Conservation (phyloP, 169 alveolate genomes). For the Cryptosporidium parvum region DNA sequence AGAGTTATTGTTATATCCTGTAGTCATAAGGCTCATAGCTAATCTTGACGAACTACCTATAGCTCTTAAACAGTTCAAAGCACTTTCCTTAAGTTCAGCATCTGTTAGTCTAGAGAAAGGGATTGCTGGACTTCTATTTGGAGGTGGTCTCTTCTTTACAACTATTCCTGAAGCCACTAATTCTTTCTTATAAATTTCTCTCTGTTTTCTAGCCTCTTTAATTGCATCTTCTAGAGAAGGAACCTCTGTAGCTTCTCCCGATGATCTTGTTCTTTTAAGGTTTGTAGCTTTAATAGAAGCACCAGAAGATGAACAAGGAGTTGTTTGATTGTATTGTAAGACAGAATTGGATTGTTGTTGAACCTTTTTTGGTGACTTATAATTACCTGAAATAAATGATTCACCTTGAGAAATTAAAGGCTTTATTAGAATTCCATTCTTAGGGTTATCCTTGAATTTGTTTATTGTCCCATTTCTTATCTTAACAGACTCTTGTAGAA, state of each 20-base stretch:
- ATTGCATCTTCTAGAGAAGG: constrained; percentile 72
- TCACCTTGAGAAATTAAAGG: background rate
- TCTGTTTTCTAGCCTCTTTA: constrained; percentile 67
- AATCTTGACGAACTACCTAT: constrained; percentile 39
- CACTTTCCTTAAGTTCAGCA: constrained; percentile 31
- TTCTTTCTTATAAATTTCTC: constrained; percentile 51
- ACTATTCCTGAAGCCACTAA: constrained; percentile 52
- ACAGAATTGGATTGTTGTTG: background rate
- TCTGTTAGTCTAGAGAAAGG: constrained; percentile 52
- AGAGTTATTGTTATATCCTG: background rate
- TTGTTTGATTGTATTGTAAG: background rate
- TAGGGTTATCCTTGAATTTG: constrained; percentile 37
- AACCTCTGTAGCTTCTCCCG: constrained; percentile 57
- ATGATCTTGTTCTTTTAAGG: constrained; percentile 55
- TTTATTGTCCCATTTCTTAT: constrained; percentile 31
- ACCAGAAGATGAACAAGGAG: background rate
- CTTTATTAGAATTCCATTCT: background rate
- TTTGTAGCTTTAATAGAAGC: background rate
- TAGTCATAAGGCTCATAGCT: constrained; percentile 13
- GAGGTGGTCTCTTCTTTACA: constrained; percentile 58
- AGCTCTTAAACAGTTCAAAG: constrained; percentile 24
- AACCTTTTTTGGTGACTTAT: background rate
- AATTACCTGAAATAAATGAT: background rate
- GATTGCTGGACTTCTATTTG: constrained; percentile 34
- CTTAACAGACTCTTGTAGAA: constrained; percentile 47